Conservation (phyloP, 805 yeast species). For the Nematodospora valgi region DNA sequence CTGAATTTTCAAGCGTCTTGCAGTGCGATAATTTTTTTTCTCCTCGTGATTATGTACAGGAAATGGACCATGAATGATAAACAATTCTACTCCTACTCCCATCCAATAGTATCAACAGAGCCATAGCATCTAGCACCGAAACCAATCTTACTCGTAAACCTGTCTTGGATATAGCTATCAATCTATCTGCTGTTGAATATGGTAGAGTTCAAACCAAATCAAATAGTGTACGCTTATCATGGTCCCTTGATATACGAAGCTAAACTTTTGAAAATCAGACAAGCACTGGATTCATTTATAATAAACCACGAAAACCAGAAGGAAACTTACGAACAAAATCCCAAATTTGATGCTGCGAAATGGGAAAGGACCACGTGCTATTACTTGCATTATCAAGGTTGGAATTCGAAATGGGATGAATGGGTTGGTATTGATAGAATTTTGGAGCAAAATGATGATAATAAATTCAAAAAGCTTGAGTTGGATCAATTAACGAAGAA, state of each 20-base stretch:
- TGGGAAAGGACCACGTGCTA: conserved; percentile 37
- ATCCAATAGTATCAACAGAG: no score
- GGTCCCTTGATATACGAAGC: conserved; percentile 92
- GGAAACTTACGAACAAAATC: conserved; percentile 28
- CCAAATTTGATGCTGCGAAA: conserved; percentile 10
- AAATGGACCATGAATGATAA: no score
- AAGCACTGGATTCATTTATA: conserved; percentile 45
- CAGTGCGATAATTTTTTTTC: no score
- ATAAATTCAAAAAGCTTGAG: conserved; percentile 62
- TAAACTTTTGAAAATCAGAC: conserved; percentile 63
- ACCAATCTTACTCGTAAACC: no score
- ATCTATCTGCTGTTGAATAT: not conserved
- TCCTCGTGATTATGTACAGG: no score
- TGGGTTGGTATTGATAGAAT: conserved; percentile 80
- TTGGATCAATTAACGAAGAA: conserved; percentile 35
- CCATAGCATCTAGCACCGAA: no score
- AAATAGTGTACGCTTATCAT: conserved; percentile 66
- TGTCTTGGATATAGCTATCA: no score
- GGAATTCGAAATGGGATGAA: conserved; percentile 97
- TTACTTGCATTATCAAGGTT: conserved; percentile 86
- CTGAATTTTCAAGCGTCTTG: no score
- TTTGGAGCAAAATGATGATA: conserved; percentile 65
- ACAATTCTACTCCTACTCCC: no score
- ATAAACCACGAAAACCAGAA: conserved; percentile 38
- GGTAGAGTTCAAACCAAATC: conserved; percentile 39